A percentile compares a stretch with the other conserved stretches of the same genome.
Conservation (phyloP, 2,329 filamentous ascomycete genomes). For the Tolypocladium pustulatum region DNA sequence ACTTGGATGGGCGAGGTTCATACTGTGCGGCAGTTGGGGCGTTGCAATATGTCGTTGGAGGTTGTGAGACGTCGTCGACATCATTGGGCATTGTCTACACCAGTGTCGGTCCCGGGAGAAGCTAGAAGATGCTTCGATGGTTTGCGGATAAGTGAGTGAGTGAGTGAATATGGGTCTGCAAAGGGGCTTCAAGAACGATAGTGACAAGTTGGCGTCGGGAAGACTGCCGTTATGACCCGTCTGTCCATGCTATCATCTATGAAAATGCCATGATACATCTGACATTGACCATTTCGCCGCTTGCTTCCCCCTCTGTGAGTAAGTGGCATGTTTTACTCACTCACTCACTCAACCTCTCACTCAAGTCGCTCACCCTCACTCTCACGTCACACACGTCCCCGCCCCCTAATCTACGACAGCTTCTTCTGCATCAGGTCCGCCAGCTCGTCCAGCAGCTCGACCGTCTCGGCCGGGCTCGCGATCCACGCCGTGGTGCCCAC, state of each 20-base stretch:
- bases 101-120: neutral
- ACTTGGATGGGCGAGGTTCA: neutral
- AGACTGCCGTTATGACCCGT: neutral
- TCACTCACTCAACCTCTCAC: neutral
- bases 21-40: neutral
- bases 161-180: neutral
- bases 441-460: constrained; percentile 79
- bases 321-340: neutral
- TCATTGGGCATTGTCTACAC: no score
- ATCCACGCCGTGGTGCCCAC: constrained; percentile 97
- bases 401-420: neutral
- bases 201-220: neutral
- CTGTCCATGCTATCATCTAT: neutral
- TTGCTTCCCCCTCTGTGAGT: neutral
- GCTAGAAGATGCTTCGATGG: neutral
- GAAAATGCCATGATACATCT: neutral
- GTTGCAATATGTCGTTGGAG: no score
- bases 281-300: neutral
- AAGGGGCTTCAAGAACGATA: neutral
- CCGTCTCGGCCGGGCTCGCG: constrained; percentile 82
- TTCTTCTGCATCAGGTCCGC: constrained; percentile 29
- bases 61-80: no score
- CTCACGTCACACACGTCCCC: neutral
- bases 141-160: neutral
- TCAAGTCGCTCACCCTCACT: neutral